Base-by-base conservation (phyloP, 2,329 filamentous ascomycete genomes). In the Ceratocystis eucalypticola region DNA sequence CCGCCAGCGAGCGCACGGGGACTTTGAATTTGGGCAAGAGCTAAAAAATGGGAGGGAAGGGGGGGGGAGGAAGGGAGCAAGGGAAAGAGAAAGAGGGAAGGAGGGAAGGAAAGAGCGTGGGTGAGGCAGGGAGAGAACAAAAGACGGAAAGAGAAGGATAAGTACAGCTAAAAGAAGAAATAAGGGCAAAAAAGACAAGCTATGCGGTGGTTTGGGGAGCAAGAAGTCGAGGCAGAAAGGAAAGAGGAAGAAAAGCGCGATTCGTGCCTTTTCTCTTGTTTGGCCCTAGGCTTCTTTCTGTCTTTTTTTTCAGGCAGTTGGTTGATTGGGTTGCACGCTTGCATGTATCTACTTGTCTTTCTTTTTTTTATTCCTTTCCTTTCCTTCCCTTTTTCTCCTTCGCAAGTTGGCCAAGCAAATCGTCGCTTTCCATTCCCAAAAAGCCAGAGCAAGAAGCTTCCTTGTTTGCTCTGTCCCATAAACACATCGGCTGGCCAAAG, bases 1-100 rank as follows among this genome's bases (percentile, higher is more conserved):
- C 53, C 46, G 59, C 59, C 61, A 67, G 45, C 22, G 46, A 44
- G 59, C 28, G 59, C 65, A 63, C 65, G 65, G 65, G 50, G 65
- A n/a, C 46, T 50, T 33, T 65, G 48, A 44, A 55, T 25, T 62
- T 46, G 62, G 30, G 33, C 46, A 55, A 22, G 48, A 46, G 20
- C 20, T 30, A 30, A 64, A 33, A 37, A 64, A 45, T 20, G 30
- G 28, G 37, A 64, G 25, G 15, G 20, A 28, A 30, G 28, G 45
- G 20, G 22, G 46, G 37, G 41, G 20, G n/a, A 17, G 62, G 25
- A 22, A 55, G 50, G 28, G 53, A 33, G 30, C 45, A 64, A 30
- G 30, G 12, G 17, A 64, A 25, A 30, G 41, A 41, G 25, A 28
- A 37, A 62, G 30, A n/a, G 25, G 30, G 22, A 46, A 62, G 55